These are phyloP conservation scores for Saccharomyces pastorianus DNA, from an alignment of 1,139 yeast species.

Conservation along the genomic window DNA sequence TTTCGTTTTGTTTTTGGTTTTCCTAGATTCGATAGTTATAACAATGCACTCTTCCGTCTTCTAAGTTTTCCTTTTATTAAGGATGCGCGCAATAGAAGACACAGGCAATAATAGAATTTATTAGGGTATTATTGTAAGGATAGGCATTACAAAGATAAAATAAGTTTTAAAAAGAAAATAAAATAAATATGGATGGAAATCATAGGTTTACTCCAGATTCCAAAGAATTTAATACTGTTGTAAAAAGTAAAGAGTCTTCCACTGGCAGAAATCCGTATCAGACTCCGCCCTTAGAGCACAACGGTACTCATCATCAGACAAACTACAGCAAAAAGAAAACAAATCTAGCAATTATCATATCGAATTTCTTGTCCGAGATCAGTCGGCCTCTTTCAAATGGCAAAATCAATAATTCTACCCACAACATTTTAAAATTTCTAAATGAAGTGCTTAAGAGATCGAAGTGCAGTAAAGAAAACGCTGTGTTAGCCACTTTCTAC, in stretches of 20 bases:
- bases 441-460: constrained; percentile 26
- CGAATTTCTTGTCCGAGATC: neutral
- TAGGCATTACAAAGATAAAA: neutral
- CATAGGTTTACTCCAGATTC: neutral
- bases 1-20: neutral
- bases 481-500: constrained; percentile 22
- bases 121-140: neutral
- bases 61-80: neutral
- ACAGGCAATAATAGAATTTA: neutral
- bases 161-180: neutral
- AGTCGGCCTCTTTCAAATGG: neutral
- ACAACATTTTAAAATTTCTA: constrained; percentile 15
- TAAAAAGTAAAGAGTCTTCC: neutral
- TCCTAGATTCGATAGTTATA: neutral
- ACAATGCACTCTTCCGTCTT: neutral
- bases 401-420: constrained; percentile 8
- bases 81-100: neutral
- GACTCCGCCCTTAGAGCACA: constrained; percentile 20
- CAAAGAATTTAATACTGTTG: neutral
- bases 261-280: constrained; percentile 13
- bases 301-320: neutral
- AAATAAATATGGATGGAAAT: neutral
- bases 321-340: neutral
- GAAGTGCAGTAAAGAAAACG: constrained; percentile 20
- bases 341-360: neutral